phyloP scores from a whole-genome alignment of 768 basidiomycete species.

The Pseudohyphozyma bogoriensis region DNA sequence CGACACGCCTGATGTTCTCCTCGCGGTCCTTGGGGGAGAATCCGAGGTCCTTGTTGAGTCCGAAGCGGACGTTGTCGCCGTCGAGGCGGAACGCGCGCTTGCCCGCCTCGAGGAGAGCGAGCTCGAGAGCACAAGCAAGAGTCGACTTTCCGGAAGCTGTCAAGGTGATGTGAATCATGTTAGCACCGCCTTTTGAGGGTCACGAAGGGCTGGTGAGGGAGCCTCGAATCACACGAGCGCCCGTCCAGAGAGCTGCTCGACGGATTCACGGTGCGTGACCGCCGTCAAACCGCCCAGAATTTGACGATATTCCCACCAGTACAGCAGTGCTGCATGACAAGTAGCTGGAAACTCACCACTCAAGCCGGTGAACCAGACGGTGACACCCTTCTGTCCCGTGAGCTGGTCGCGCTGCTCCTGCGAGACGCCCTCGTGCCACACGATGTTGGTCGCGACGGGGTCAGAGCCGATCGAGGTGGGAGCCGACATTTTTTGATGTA shows the following conservation, averaged over 20 bases:
- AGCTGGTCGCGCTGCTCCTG: constrained; percentile 55
- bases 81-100: constrained; percentile 87
- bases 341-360: constrained; percentile 47
- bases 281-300: too few relatives aligned
- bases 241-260: too few relatives aligned
- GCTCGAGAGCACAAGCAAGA: constrained; percentile 91
- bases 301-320: too few relatives aligned
- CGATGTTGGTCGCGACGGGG: constrained; percentile 39
- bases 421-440: constrained; percentile 47
- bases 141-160: constrained; percentile 59
- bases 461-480: constrained; percentile 20
- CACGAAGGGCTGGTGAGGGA: too few relatives aligned
- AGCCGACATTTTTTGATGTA: not conserved
- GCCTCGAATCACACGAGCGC: too few relatives aligned
- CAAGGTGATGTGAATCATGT: too few relatives aligned
- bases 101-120: constrained; percentile 75
- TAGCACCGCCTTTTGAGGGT: not conserved
- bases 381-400: constrained; percentile 71
- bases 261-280: too few relatives aligned
- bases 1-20: constrained; percentile 92
- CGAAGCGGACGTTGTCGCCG: constrained; percentile 91
- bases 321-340: too few relatives aligned
- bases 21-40: constrained; percentile 85
- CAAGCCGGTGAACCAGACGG: constrained; percentile 93
- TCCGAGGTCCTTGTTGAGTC: constrained; percentile 90